phyloP scores from a whole-genome alignment of 306 rosid species.

The Inga laurina region DNA sequence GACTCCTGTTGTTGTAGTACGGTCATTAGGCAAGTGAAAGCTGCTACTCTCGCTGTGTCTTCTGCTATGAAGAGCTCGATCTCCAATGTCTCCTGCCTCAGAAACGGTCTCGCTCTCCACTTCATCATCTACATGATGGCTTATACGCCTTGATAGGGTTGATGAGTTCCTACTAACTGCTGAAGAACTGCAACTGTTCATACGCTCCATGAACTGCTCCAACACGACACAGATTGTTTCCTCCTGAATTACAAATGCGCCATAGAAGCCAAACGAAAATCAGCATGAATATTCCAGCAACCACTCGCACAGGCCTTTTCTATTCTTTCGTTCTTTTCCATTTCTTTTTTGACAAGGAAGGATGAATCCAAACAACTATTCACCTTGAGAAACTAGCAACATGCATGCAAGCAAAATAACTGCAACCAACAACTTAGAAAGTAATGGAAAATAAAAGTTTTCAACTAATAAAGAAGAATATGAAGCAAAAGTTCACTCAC shows the following conservation, averaged over 20 bases:
- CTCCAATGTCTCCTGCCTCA: constrained; percentile 72
- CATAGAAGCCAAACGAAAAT: neutral
- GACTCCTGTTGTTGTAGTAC: too few relatives aligned
- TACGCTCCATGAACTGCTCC: constrained; percentile 33
- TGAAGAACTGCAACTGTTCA: constrained; percentile 47
- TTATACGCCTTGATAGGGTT: constrained; percentile 30
- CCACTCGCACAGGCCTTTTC: neutral
- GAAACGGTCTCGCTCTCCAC: constrained; percentile 48
- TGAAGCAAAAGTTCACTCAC: neutral
- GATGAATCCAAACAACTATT: neutral
- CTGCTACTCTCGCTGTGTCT: constrained; percentile 32
- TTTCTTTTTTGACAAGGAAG: neutral
- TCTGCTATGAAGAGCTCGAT: constrained; percentile 53
- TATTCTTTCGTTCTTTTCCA: neutral
- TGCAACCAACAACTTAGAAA: neutral
- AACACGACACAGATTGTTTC: constrained; percentile 18
- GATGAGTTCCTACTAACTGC: constrained; percentile 41
- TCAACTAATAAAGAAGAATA: neutral
- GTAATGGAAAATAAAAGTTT: neutral
- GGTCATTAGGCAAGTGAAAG: too few relatives aligned
- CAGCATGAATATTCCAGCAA: neutral
- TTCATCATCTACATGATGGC: constrained; percentile 35
- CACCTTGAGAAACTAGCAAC: neutral
- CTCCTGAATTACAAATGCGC: constrained; percentile 22
- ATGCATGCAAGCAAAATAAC: neutral